Evolutionary conservation across 768 basidiomycete species (phyloP), one percentile per base, ranked within the genome.

Genomic region (Hericium alpestre): DNA sequence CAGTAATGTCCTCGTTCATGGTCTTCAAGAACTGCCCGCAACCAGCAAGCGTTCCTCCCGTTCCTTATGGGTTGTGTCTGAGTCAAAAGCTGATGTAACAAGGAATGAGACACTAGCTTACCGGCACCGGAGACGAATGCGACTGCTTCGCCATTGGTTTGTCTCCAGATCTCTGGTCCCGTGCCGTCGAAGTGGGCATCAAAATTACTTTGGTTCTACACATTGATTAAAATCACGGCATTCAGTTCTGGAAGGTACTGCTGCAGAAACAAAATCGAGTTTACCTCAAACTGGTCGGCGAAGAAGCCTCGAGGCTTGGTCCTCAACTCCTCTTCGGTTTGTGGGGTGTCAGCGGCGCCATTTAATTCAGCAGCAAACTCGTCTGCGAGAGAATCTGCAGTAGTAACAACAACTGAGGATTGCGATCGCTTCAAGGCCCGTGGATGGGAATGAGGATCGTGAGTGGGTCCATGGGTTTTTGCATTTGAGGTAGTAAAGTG

Each of bases 21-120:
- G 80, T 80, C 71, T 93, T 95, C 54, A 99, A 72, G 65, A 78
- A 95, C 53, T 73, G 78, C 0, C 91, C 93, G 4, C 77, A 80
- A 0, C 95, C 95, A 1, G 93, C 87, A 53, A 99, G 81, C 3
- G 95, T 98, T 12, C 96, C 96, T 5, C 96, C 95, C 2, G 95
- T 97, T n/a, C 93, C 91, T 87, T 52, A 3, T 55, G 20, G 41
- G 22, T 16, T 49, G 47, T 41, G 16, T 49, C 10, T 38, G 8
- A 40, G 12, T 20, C 23, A 37, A n/a, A n/a, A n/a, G n/a, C n/a
- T n/a, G n/a, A n/a, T n/a, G 23, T 40, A 37, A 37, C 20, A 52
- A 38, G 59, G 23, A 46, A 46, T 12, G 18, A 9, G 18, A 16
- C 22, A 20, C 4, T 37, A 23, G 9, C 72, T 58, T 57, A 83